Base-by-base conservation (phyloP, 164 flowering plant genomes). In the Stephania japonica region DNA sequence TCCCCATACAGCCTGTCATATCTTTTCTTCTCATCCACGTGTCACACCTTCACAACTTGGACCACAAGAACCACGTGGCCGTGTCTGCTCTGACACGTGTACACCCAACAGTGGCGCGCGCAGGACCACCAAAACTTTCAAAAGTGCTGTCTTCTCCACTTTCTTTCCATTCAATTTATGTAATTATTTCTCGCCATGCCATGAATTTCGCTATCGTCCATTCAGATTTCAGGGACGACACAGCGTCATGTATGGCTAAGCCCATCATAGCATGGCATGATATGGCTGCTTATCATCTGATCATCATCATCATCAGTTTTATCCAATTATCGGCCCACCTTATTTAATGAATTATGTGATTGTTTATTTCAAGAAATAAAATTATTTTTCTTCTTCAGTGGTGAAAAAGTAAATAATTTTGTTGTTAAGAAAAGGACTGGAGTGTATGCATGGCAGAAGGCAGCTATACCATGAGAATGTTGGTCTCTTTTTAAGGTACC, bases 381-480 rank as follows among this genome's bases (percentile, higher is more conserved):
- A 6, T 7, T 68, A n/a, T 68, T 68, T n/a, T 19, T 43, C 8
- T 42, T 43, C 1, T 21, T n/a, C 21, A 42, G 10, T 42, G 9
- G 13, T 10, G 2, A 19, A 50, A 41, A 82, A 71, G 53, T 70
- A 9, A 63, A 56, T 56, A 16, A 56, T 0, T 53, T 53, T 13
- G 19, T 56, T 23, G 38, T 23, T 5, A 53, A 16, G 14, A 66
- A 47, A 67, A 67, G 68, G 72, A 79, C 24, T 9, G 6, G 1
- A 24, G 42, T 49, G 23, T 4, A 32, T 25, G 68, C 11, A 68
- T 25, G 69, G 42, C 53, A 56, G 69, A 26, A 32, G 38, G 66
- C 53, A 78, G 76, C 67, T 71, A 80, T 79, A 78, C 87, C 80
- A 82, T 84, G 83, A 85, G 87, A 85, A 85, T 87, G 89, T 86